A percentile compares a stretch with the other conserved stretches of the same genome.
These are phyloP conservation scores for Astragalus membranaceus DNA, from an alignment of 306 rosid genomes.

Conservation along the genomic window DNA sequence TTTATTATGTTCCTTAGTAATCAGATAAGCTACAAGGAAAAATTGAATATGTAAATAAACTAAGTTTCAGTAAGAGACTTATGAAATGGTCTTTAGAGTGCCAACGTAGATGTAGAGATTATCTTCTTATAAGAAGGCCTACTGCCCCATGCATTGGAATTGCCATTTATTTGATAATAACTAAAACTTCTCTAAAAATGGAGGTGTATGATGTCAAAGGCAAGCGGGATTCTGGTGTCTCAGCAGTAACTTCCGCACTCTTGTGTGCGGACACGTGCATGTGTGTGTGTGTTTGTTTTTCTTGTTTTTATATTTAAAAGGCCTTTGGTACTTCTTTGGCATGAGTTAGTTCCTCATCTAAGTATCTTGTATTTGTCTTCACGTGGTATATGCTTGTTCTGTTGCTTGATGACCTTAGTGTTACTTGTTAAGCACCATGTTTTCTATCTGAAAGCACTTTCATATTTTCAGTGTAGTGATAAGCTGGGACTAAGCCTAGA, in stretches of 20 bases:
- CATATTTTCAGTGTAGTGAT: conserved; percentile 83
- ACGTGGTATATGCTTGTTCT: conserved; percentile 9
- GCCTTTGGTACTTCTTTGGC: background rate
- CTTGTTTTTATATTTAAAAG: background rate
- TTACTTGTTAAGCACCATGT: background rate
- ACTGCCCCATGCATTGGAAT: background rate
- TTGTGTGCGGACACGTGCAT: background rate
- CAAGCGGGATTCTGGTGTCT: background rate
- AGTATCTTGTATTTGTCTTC: background rate
- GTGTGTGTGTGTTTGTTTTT: background rate
- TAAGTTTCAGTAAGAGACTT: background rate
- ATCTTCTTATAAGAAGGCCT: background rate
- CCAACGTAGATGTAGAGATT: background rate
- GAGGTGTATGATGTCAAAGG: conserved; percentile 1
- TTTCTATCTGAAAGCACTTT: conserved; percentile 15
- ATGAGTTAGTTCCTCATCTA: background rate
- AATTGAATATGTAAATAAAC: background rate
- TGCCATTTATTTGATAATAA: background rate
- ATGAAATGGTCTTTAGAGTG: background rate
- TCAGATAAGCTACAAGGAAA: background rate
- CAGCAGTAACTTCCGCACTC: background rate
- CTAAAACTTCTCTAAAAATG: conserved; percentile 4
- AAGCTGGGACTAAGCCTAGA: conserved; percentile 97
- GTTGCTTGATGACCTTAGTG: conserved; percentile 16
- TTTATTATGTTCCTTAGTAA: background rate